Evolutionary conservation across 2,329 filamentous ascomycete species (phyloP).

Genomic region (Penicillium crustosum): DNA sequence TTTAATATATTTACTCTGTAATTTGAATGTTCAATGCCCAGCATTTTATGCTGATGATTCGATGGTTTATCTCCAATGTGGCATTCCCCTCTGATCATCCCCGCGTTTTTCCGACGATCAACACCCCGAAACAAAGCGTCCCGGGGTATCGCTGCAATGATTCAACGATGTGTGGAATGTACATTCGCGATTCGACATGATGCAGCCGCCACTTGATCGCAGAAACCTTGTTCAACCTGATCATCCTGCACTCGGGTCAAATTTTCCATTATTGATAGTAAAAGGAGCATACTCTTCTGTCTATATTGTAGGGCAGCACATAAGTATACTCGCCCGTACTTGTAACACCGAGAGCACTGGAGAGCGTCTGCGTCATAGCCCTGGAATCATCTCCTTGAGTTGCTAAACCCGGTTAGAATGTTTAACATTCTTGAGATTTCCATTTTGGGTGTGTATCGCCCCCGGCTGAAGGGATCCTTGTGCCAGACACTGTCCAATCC

Average conservation of each 20-base stretch:
- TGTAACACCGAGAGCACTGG: background rate
- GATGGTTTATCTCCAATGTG: background rate
- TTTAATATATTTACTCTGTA: background rate
- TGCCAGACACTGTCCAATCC: background rate
- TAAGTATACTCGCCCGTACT: background rate
- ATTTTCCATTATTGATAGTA: too few relatives aligned
- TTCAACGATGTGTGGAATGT: background rate
- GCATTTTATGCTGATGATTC: background rate
- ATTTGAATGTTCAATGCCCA: background rate
- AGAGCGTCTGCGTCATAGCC: background rate
- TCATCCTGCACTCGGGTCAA: background rate
- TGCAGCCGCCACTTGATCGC: background rate
- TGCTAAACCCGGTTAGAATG: background rate
- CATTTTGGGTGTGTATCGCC: background rate
- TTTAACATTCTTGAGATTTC: background rate
- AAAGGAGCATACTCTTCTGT: background rate
- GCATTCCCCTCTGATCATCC: background rate
- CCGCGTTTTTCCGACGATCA: constrained; percentile 1
- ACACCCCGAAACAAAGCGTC: background rate
- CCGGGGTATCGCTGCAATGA: background rate
- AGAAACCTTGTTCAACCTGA: background rate
- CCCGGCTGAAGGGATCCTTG: background rate
- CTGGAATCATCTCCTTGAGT: background rate
- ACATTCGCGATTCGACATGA: background rate
- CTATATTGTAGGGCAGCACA: background rate